Evolutionary conservation across 1,139 yeast genomes (phyloP), one percentile per base, ranked within the genome.

Genomic region (Candida mesenterica): DNA sequence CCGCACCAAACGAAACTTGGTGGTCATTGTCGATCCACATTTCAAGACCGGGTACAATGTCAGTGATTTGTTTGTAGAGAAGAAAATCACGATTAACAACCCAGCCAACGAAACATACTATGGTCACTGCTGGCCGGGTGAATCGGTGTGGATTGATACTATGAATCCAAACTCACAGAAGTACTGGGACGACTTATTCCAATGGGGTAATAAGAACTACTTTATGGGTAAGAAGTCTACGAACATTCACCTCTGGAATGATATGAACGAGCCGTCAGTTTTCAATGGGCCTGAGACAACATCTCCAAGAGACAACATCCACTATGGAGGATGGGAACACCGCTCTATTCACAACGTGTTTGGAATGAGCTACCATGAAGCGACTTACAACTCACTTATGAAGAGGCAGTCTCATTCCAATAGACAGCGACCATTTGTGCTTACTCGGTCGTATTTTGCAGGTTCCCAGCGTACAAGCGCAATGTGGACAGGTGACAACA

Each of bases 61-160:
- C 1, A 82, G 90, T 52, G 71, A 82, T 9, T 59, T 55, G 1
- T 48, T 84, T 19, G 57, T 65, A 13, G 55, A 66, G 9, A 54
- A 69, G 18, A 50, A 61, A 15, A 43, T 63, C 2, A 58, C 67
- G 1, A 65, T 72, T 38, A 68, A 71, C 15, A 79, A 77, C 30
- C 34, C 55, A 3, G 30, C 41, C 3, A 62, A 68, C 28, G 57
- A 64, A 1, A 62, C 79, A 2, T 90, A 71, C 55, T 68, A 75
- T 41, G 98, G 97, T 2, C 94, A 89, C 57, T 92, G 98, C 61
- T 92, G 99, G 99, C 97, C 98, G 1, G 99, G 98, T 0, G 90
- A 86, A 49, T 84, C 96, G 0, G 72, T 88, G 3, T 92, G 98
- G 97, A 76, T 92, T 33, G 98, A 92, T 50, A 72, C 96, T 0